These are phyloP conservation scores for Vigna mungo DNA, from an alignment of 306 rosid genomes.

Conservation along the genomic window DNA sequence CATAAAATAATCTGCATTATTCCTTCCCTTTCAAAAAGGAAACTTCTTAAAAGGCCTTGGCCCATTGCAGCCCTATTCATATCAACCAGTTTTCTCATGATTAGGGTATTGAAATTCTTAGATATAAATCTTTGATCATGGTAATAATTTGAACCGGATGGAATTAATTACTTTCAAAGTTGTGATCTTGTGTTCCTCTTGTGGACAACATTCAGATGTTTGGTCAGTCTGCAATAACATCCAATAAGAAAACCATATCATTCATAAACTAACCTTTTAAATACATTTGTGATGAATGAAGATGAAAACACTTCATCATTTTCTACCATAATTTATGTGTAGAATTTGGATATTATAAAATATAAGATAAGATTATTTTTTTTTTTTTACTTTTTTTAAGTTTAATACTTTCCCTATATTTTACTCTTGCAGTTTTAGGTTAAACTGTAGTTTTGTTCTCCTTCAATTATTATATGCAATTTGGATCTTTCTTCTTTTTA, in stretches of 20 bases:
- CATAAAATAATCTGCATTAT: too few relatives aligned
- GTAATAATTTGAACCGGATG: too few relatives aligned
- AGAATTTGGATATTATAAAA: neutral
- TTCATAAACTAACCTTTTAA: neutral
- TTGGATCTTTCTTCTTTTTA: too few relatives aligned
- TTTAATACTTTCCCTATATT: too few relatives aligned
- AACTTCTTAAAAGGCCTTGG: neutral
- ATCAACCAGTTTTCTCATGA: neutral
- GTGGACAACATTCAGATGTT: neutral
- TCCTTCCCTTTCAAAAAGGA: too few relatives aligned
- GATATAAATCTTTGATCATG: neutral
- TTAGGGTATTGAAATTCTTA: neutral
- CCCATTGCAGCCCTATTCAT: neutral
- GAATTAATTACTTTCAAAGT: too few relatives aligned
- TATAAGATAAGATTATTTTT: neutral
- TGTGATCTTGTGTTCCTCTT: neutral
- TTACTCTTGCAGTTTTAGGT: too few relatives aligned
- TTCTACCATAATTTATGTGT: neutral
- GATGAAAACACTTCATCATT: neutral
- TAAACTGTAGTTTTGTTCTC: too few relatives aligned
- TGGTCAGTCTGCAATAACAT: neutral
- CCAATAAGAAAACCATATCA: neutral
- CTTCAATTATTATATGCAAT: too few relatives aligned
- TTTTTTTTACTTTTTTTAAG: too few relatives aligned
- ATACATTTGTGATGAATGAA: conserved; percentile 1